These are phyloP conservation scores for Vanderwaltozyma polyspora DNA, from an alignment of 805 yeast genomes.

Conservation along the genomic window DNA sequence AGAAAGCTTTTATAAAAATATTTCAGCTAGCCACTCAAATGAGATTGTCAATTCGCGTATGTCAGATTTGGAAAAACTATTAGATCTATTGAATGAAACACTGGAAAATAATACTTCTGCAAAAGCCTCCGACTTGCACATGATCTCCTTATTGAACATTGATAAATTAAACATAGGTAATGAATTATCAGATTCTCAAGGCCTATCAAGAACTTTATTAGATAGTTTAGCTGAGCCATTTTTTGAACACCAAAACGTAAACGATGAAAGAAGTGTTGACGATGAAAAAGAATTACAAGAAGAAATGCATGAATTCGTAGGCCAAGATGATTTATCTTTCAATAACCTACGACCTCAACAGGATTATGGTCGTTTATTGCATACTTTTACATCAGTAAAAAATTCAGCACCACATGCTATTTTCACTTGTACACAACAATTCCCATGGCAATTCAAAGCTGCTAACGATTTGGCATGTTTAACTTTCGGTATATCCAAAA, in stretches of 20 bases:
- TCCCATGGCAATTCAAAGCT: conserved; percentile 74
- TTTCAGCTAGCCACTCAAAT: conserved; percentile 6
- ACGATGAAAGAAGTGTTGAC: conserved; percentile 9
- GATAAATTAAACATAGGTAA: conserved; percentile 21
- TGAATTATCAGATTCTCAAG: conserved; percentile 5
- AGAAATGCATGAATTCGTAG: conserved; percentile 5
- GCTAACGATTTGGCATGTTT: conserved; percentile 85
- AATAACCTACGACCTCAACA: conserved; percentile 9
- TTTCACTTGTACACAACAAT: conserved; percentile 60
- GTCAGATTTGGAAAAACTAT: conserved; percentile 20
- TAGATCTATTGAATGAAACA: conserved; percentile 24
- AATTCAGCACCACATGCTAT: conserved; percentile 72
- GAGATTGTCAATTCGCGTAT: conserved; percentile 17
- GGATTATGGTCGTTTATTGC: conserved; percentile 39
- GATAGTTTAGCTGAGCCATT: conserved; percentile 28
- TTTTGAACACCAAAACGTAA: conserved; percentile 16
- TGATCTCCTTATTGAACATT: conserved; percentile 24
- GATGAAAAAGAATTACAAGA: conserved; percentile 10
- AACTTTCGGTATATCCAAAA: conserved; percentile 69
- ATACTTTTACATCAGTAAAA: conserved; percentile 57
- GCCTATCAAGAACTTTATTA: conserved; percentile 18
- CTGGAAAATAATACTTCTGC: conserved; percentile 21
- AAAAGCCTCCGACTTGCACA: conserved; percentile 24
- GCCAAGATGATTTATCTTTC: conserved; percentile 3
- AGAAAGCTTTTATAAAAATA: conserved; percentile 5